Percentiles rank a stretch among this genome's conserved stretches.
phyloP scores from a whole-genome alignment of 2,329 filamentous ascomycete genomes.

The Tolypocladium sp. region DNA sequence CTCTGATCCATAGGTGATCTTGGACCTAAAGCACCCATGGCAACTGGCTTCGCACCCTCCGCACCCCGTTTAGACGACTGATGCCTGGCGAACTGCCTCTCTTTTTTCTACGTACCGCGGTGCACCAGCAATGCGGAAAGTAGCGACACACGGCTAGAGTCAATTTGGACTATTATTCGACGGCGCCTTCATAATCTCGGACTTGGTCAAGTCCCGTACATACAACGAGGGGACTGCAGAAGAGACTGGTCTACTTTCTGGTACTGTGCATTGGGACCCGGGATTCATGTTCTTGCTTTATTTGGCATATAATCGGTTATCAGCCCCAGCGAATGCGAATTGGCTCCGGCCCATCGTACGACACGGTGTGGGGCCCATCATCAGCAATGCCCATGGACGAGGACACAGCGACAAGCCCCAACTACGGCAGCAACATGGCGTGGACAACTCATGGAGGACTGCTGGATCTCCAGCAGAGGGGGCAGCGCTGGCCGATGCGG shows the following conservation, averaged over 20 bases:
- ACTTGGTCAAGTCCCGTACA: conserved; percentile 22
- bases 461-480: background rate
- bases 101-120: conserved; percentile 10
- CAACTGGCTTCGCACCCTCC: background rate
- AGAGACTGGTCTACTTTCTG: conserved; percentile 26
- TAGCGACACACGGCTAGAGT: conserved; percentile 17
- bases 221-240: conserved; percentile 21
- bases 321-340: conserved; percentile 5
- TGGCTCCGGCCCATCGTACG: conserved; percentile 1
- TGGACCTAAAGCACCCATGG: background rate
- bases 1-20: background rate
- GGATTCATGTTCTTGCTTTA: conserved; percentile 14
- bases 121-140: conserved; percentile 14
- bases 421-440: background rate
- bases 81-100: background rate
- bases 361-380: background rate
- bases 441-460: background rate
- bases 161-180: conserved; percentile 22
- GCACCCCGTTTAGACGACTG: background rate
- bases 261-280: conserved; percentile 39
- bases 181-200: conserved; percentile 17
- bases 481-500: background rate
- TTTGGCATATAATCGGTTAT: conserved; percentile 21
- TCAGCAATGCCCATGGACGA: background rate
- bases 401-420: background rate